A percentile compares a stretch with the other conserved stretches of the same genome.
Evolutionary conservation across 352 stramenopile genomes (phyloP).

Genomic region (Globisporangium nagaii): DNA sequence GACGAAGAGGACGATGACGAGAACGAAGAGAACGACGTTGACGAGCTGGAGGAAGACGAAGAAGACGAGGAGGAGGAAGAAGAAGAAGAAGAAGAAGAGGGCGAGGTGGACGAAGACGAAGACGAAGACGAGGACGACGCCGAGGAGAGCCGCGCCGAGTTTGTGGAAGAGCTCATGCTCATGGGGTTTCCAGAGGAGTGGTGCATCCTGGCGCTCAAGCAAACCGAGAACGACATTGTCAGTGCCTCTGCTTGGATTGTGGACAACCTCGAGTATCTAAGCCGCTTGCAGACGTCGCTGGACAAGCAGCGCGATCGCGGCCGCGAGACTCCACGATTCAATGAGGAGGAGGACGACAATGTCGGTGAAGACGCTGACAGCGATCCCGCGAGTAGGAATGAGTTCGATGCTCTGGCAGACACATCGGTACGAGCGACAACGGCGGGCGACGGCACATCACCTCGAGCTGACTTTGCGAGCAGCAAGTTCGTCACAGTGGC

Average conservation of each 20-base stretch:
- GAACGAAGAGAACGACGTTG: slow-evolving; percentile 8
- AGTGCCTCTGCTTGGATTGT: slow-evolving; percentile 91
- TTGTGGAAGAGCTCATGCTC: slow-evolving; percentile 90
- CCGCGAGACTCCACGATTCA: slow-evolving; percentile 25
- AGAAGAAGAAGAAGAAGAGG: slow-evolving; percentile 24
- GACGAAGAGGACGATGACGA: slow-evolving; percentile 8
- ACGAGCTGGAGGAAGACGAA: not conserved
- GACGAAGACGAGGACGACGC: slow-evolving; percentile 45
- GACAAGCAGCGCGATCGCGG: slow-evolving; percentile 61
- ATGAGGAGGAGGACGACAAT: slow-evolving; percentile 70
- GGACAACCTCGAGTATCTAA: slow-evolving; percentile 91
- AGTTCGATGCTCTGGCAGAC: not conserved
- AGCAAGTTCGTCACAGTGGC: not conserved
- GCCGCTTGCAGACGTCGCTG: slow-evolving; percentile 62
- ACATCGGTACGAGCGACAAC: not conserved
- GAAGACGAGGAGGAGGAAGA: slow-evolving; percentile 18
- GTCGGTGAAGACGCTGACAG: not conserved
- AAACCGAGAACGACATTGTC: slow-evolving; percentile 90
- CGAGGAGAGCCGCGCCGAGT: slow-evolving; percentile 53
- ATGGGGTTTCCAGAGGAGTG: slow-evolving; percentile 93
- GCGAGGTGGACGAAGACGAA: slow-evolving; percentile 38
- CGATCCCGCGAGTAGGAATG: not conserved
- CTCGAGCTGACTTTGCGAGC: not conserved
- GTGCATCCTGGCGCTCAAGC: slow-evolving; percentile 87
- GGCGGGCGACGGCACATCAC: not conserved